Base-by-base conservation (phyloP, 2,329 filamentous ascomycete species). In the Triangularia setosa region DNA sequence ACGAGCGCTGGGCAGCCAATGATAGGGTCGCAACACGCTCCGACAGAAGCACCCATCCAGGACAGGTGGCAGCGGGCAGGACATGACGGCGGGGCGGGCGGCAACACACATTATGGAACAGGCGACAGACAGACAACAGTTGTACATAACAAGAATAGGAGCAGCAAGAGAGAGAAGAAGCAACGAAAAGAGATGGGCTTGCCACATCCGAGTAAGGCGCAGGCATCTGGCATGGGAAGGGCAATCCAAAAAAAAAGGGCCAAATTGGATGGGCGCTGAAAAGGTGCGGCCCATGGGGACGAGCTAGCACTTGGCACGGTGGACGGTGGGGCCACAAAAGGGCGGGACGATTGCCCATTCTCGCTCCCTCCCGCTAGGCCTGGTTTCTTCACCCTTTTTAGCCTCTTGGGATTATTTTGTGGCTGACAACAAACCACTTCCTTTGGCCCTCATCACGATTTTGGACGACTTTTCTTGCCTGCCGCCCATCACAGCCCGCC, bases 321-420 rank as follows among this genome's bases (percentile, higher is more conserved):
- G 40, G 40, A 48, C n/a, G 40, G 40, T 48, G 64, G 64, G 56
- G 64, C 40, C 28, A 40, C 33, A 27, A 55, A 54, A 27, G n/a
- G 35, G 35, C 44, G 56, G 55, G 40, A 48, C 18, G 40, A 21
- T 48, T 48, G 40, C 14, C 14, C 33, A 35, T 35, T 35, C 33
- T 35, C 33, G 33, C 33, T 35, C 35, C 35, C 35, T 40, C 35
- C 35, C 35, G 35, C 40, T 48, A n/a, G 40, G 40, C 12, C 8
- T 21, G n/a, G 44, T 25, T 21, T 24, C 18, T 58, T 54, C 27
- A 35, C 55, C 58, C 60, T 60, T 62, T 64, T 66, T 62, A 63
- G 64, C 58, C 25, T 48, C 44, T 62, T 61, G 55, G 52, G 58
- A 59, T 40, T 60, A 64, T 65, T 61, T 33, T 57, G 53, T 48